Evolutionary conservation across 257 asterid genomes (phyloP).

Genomic region (Solanum lycopersicoides): DNA sequence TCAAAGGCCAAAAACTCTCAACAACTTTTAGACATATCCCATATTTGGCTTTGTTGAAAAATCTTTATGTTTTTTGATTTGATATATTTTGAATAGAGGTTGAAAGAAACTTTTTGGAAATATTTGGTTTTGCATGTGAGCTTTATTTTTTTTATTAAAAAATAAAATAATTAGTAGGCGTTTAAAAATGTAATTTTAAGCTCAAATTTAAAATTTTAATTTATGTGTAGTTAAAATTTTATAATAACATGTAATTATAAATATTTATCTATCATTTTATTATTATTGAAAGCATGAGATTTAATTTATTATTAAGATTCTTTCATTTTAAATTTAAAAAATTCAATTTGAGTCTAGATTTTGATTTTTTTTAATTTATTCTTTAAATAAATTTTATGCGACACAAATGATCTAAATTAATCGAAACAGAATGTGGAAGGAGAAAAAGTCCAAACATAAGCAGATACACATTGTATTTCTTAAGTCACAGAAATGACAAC

Average conservation of each 20-base stretch:
- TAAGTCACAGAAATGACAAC: background rate
- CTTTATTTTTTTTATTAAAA: too few relatives aligned
- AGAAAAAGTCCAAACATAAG: background rate
- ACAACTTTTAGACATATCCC: background rate
- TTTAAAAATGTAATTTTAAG: too few relatives aligned
- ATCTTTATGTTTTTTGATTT: background rate
- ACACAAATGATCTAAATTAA: background rate
- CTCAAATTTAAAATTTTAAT: too few relatives aligned
- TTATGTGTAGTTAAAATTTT: too few relatives aligned
- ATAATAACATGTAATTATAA: background rate
- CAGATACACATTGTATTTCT: background rate
- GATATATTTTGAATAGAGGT: background rate
- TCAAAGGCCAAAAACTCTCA: background rate
- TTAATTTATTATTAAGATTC: background rate
- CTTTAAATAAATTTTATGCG: background rate
- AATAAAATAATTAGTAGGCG: too few relatives aligned
- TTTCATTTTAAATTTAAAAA: background rate
- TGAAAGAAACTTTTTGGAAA: background rate
- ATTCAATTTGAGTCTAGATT: background rate
- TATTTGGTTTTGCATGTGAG: background rate
- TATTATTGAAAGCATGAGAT: too few relatives aligned
- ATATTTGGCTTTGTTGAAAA: background rate
- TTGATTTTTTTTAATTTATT: too few relatives aligned
- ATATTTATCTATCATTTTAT: too few relatives aligned
- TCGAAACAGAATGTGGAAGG: too few relatives aligned